Evolutionary conservation across 225 moss, liverwort and hornwort species (phyloP).

Genomic region (Ulota crispa): DNA sequence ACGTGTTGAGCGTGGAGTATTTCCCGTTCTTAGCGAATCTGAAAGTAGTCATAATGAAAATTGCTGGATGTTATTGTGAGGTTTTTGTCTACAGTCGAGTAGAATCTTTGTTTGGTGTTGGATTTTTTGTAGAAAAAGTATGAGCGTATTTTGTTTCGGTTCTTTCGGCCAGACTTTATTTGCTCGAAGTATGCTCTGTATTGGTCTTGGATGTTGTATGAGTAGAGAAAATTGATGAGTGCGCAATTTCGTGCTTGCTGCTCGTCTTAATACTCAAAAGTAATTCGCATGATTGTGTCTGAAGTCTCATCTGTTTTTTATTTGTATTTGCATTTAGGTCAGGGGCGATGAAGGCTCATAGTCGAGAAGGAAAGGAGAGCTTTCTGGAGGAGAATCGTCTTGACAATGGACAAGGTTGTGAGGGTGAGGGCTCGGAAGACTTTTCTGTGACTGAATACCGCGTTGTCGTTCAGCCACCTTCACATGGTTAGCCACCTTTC

Average conservation of each 20-base stretch:
- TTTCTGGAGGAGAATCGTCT: slow-evolving; percentile 23
- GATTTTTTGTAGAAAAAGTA: background rate
- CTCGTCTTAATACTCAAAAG: background rate
- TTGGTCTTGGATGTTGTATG: background rate
- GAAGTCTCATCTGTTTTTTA: background rate
- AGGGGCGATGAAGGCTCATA: slow-evolving; percentile 34
- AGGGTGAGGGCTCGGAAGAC: slow-evolving; percentile 32
- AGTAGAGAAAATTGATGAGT: background rate
- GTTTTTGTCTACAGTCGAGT: background rate
- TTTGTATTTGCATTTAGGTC: background rate
- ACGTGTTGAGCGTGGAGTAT: background rate
- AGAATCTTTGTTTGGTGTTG: background rate
- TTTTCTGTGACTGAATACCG: slow-evolving; percentile 41
- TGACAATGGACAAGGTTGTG: slow-evolving; percentile 36
- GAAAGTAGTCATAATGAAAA: background rate
- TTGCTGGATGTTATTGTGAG: background rate
- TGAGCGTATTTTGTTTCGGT: background rate
- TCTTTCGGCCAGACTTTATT: background rate
- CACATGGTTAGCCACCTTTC: slow-evolving; percentile 46
- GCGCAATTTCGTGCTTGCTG: background rate
- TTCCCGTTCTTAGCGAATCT: background rate
- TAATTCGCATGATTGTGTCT: background rate
- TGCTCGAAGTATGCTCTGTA: background rate
- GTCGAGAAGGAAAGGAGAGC: slow-evolving; percentile 28
- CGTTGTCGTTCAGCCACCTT: slow-evolving; percentile 48